Percentiles rank a stretch among this genome's conserved stretches.
phyloP scores from a whole-genome alignment of 345 rosid species.

The Acer yangbiense region DNA sequence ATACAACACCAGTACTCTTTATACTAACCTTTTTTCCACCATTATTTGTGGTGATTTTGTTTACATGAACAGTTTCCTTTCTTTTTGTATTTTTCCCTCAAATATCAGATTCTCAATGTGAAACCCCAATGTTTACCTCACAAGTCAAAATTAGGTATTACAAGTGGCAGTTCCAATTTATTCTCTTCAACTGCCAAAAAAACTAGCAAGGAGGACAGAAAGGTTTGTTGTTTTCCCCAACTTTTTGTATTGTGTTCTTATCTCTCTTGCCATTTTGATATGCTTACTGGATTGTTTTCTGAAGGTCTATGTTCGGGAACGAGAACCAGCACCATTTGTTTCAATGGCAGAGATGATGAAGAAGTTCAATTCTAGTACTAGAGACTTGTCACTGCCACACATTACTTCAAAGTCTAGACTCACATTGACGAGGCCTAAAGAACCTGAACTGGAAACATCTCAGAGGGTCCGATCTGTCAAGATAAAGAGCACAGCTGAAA shows the following conservation, averaged over 20 bases:
- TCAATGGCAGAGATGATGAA: constrained; percentile 85
- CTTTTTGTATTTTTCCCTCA: not conserved
- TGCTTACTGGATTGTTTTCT: not conserved
- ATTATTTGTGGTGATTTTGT: not conserved
- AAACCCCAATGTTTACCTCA: constrained; percentile 72
- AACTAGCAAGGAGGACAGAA: constrained; percentile 66
- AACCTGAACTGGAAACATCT: constrained; percentile 88
- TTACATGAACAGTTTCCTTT: not conserved
- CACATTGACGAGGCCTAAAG: constrained; percentile 88
- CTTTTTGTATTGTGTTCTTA: constrained; percentile 2
- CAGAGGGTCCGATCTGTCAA: constrained; percentile 78
- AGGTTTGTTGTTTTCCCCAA: constrained; percentile 47
- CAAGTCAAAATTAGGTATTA: constrained; percentile 76
- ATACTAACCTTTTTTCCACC: not conserved
- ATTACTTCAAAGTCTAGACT: constrained; percentile 56
- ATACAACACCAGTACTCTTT: not conserved
- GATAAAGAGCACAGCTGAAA: constrained; percentile 87
- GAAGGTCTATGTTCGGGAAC: constrained; percentile 67
- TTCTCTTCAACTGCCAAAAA: constrained; percentile 46
- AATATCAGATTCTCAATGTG: constrained; percentile 72
- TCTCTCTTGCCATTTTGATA: not conserved
- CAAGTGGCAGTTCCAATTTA: constrained; percentile 41
- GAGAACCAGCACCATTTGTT: constrained; percentile 60
- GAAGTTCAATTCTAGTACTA: constrained; percentile 83
- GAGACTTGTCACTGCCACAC: constrained; percentile 67